A percentile compares a stretch with the other conserved stretches of the same genome.
Conservation (phyloP, 495 filamentous ascomycete genomes). For the Geopyxis carbonaria region DNA sequence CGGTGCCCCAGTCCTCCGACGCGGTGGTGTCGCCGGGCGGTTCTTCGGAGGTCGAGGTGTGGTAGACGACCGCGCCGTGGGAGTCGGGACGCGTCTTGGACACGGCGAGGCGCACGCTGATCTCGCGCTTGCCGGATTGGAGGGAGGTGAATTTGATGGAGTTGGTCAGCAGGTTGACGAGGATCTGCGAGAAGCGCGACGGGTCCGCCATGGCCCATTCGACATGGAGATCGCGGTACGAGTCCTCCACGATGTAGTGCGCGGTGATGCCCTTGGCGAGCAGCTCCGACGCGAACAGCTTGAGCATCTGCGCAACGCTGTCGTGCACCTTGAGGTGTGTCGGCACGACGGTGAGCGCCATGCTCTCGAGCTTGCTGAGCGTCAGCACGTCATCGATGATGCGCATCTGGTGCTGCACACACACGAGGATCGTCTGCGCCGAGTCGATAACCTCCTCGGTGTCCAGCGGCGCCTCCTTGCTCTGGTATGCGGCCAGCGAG, state of each 20-base stretch:
- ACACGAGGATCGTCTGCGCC: slow-evolving; percentile 58
- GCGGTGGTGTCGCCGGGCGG: not conserved
- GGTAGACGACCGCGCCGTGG: slow-evolving; percentile 17
- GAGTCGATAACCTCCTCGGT: slow-evolving; percentile 48
- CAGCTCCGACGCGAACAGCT: slow-evolving; percentile 20
- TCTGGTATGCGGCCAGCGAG: slow-evolving; percentile 13
- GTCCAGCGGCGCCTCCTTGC: slow-evolving; percentile 6
- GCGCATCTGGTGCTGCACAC: slow-evolving; percentile 62
- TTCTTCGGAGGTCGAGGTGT: not conserved
- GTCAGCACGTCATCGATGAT: slow-evolving; percentile 63
- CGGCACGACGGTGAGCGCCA: slow-evolving; percentile 50
- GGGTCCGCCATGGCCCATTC: slow-evolving; percentile 23
- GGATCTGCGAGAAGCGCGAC: slow-evolving; percentile 20
- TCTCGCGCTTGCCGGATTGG: slow-evolving; percentile 35
- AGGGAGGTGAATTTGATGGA: slow-evolving; percentile 63
- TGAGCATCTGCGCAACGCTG: slow-evolving; percentile 37
- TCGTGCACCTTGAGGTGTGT: slow-evolving; percentile 46
- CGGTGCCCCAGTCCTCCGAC: slow-evolving; percentile 15
- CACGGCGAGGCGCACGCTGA: slow-evolving; percentile 54
- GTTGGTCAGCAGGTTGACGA: slow-evolving; percentile 34
- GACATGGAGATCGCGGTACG: slow-evolving; percentile 13
- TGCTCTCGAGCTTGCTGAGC: slow-evolving; percentile 62
- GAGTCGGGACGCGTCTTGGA: slow-evolving; percentile 37
- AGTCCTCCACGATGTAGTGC: slow-evolving; percentile 15
- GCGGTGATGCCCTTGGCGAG: slow-evolving; percentile 14